Percentiles rank a stretch among this genome's conserved stretches.
These are phyloP conservation scores for Gossypium mustelinum DNA, from an alignment of 345 rosid genomes.

Conservation along the genomic window DNA sequence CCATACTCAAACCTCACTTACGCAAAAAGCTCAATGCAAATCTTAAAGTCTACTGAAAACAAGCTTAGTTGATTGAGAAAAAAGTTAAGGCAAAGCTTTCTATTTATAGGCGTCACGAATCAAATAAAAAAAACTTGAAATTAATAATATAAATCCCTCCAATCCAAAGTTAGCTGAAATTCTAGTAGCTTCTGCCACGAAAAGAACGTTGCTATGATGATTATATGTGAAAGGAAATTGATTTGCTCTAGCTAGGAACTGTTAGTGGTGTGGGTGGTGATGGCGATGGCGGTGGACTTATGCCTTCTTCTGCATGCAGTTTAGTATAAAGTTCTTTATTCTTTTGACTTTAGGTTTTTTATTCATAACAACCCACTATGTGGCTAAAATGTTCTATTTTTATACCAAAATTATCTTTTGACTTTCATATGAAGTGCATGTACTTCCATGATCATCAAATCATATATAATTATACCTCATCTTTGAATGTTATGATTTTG, in stretches of 20 bases:
- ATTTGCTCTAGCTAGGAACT: background rate
- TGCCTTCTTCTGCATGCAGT: background rate
- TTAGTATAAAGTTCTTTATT: too few species aligned
- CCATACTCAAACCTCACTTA: slow-evolving; percentile 20
- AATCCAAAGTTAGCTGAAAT: background rate
- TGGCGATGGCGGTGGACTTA: background rate
- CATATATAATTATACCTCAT: too few species aligned
- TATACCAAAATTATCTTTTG: too few species aligned
- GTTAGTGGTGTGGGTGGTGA: background rate
- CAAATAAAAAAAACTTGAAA: background rate
- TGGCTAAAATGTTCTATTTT: too few species aligned
- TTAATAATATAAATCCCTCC: background rate
- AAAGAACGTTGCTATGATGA: background rate
- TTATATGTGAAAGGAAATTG: background rate
- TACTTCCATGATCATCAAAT: too few species aligned
- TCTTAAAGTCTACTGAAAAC: background rate
- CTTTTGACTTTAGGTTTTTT: too few species aligned
- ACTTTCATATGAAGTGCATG: too few species aligned
- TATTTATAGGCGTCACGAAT: background rate
- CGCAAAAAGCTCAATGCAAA: background rate
- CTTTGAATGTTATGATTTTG: too few species aligned
- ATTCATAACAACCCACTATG: too few species aligned
- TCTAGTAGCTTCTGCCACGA: background rate
- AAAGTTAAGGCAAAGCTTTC: background rate
- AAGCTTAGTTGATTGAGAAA: slow-evolving; percentile 1